Evolutionary conservation across 2,329 filamentous ascomycete genomes (phyloP), one percentile per base, ranked within the genome.

Genomic region (Calonectria honghensis): DNA sequence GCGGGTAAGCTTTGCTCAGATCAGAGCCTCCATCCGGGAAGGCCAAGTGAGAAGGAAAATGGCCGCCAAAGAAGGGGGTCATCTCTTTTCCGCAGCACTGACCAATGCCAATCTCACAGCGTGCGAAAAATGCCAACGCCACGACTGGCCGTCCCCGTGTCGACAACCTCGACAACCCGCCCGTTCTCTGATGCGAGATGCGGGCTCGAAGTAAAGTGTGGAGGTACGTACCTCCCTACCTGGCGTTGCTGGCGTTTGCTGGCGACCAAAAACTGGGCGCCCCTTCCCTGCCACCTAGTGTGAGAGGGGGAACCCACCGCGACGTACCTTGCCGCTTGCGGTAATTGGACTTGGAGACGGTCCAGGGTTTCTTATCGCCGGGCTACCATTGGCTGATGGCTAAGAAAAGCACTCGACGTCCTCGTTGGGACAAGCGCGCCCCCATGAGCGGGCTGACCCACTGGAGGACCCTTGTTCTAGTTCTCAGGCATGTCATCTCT

Each of bases 311-410:
- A 35, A 71, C 13, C 24, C 35, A 71, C 50, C 24, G 37, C 59
- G 48, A 65, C 29, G n/a, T 63, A 20, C 68, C 27, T 71, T 66
- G 35, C 68, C 52, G 48, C 27, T 71, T 71, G 37, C 59, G 27
- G 61, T n/a, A 52, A 48, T 52, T 35, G 66, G 35, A 27, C 70
- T 41, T 64, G 35, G 29, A 73, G 24, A n/a, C 16, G 16, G 57
- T 37, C 45, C 57, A 29, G 45, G 37, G 45, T 68, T 32, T 72
- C 64, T 73, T 73, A 73, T 73, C 70, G 70, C 64, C 24, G 13
- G 10, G 11, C 16, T 3, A 2, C 32, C 48, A 73, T 68, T 73
- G 70, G 70, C 31, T 63, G 24, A 13, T 45, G 27, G 29, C 57
- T 29, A 27, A 13, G 64, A n/a, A 35, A 72, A 63, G 51, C 63